Evolutionary conservation across 441 rosid species (phyloP).

Genomic region (Pelargonium myrrhifolium): DNA sequence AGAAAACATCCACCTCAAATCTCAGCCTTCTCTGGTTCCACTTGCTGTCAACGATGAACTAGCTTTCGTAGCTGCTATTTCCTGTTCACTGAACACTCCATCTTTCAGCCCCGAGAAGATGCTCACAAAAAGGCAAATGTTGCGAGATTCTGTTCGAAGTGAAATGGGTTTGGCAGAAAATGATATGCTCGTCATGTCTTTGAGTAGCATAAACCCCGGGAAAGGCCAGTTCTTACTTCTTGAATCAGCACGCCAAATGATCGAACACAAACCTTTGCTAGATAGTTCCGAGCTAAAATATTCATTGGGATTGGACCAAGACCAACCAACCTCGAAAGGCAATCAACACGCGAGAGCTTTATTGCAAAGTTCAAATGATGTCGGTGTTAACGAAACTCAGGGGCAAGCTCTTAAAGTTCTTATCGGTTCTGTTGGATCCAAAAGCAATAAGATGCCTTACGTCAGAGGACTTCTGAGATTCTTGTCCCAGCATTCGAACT

Average conservation of each 20-base stretch:
- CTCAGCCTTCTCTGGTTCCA: slow-evolving; percentile 66
- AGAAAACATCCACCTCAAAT: slow-evolving; percentile 74
- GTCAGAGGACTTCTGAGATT: slow-evolving; percentile 59
- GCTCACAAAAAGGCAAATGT: slow-evolving; percentile 46
- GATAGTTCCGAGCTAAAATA: slow-evolving; percentile 29
- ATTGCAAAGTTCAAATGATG: slow-evolving; percentile 33
- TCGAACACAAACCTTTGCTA: slow-evolving; percentile 32
- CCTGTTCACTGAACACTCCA: slow-evolving; percentile 63
- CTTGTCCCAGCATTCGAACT: slow-evolving; percentile 49
- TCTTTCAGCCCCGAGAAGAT: slow-evolving; percentile 50
- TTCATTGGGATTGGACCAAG: slow-evolving; percentile 25
- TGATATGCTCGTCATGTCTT: slow-evolving; percentile 82
- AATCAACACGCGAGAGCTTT: slow-evolving; percentile 62
- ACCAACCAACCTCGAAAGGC: slow-evolving; percentile 29
- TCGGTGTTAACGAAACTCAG: slow-evolving; percentile 23
- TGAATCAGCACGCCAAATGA: slow-evolving; percentile 48
- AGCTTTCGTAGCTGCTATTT: slow-evolving; percentile 79
- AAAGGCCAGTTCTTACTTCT: slow-evolving; percentile 89
- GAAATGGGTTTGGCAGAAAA: slow-evolving; percentile 67
- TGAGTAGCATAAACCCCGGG: slow-evolving; percentile 85
- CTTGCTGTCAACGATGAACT: slow-evolving; percentile 89
- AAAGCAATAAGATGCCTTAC: slow-evolving; percentile 82
- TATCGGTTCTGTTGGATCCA: slow-evolving; percentile 93
- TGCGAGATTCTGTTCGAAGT: slow-evolving; percentile 62
- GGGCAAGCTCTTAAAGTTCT: slow-evolving; percentile 60